Base-by-base conservation (phyloP, 768 basidiomycete genomes). In the Tricholoma sp. region DNA sequence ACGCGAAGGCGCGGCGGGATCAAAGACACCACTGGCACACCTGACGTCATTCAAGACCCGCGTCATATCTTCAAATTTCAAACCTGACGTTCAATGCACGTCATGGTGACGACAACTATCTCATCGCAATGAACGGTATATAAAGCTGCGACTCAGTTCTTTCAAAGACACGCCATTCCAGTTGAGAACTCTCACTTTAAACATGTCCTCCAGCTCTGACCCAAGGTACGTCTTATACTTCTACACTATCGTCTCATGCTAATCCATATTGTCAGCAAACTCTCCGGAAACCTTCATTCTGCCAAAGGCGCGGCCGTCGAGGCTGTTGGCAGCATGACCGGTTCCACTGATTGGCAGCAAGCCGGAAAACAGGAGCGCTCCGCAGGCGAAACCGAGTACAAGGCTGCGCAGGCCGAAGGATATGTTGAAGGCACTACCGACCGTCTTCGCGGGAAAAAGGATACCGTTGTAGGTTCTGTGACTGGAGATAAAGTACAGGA, bases 401-500 rank as follows among this genome's bases (percentile, higher is more conserved):
- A 72, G 15, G 73, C 74, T 50, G 78, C 78, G 11, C 70, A 78
- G 57, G 72, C 75, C 15, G 70, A 79, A 62, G 76, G 72, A 6
- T 80, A 78, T 61, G 78, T 64, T 29, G 75, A 82, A 54, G 81
- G 80, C 8, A 69, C 74, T 3, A 56, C 57, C 1, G 77, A 80
- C 61, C 74, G 77, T 36, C 31, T 79, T 13, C 59, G 34, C 5
- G 81, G 80, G 51, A 78, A 77, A 70, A 76, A 76, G 56, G 77
- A 80, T 61, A 50, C 71, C n/a, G 59, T 81, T 37, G 65, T 79
- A 10, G 81, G 80, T 12, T 76, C 80, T 12, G 61, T 81, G 41
- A 78, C 72, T 20, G 79, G 80, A 17, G 80, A 83, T 59, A 72
- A 71, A 62, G 1, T 54, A 3, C 75, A 80, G 63, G 68, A 81